Evolutionary conservation across 2,329 filamentous ascomycete species (phyloP).

Genomic region (Penicillium sp.): DNA sequence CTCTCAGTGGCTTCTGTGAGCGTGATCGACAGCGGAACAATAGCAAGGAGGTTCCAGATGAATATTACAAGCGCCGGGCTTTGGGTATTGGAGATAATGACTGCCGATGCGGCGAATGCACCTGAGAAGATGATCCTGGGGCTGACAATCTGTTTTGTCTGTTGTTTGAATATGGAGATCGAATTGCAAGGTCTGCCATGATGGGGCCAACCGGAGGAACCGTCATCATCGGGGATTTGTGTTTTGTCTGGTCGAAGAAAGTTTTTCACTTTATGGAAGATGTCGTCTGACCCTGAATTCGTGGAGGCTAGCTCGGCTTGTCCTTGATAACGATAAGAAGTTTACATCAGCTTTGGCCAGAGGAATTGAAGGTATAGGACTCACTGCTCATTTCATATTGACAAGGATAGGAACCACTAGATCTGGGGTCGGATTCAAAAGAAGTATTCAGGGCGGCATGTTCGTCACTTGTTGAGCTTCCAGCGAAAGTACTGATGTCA

Average conservation of each 20-base stretch:
- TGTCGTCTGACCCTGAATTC: background rate
- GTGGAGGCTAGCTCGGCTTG: conserved; percentile 1
- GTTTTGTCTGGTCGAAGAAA: conserved; percentile 1
- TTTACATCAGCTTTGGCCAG: background rate
- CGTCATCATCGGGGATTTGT: background rate
- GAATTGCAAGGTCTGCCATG: background rate
- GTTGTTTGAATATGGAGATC: conserved; percentile 1
- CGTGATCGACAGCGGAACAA: conserved; percentile 68
- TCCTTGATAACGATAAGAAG: conserved; percentile 1
- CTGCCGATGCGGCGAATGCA: background rate
- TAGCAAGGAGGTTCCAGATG: conserved; percentile 66
- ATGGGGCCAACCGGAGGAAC: background rate
- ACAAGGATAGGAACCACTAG: conserved; percentile 2
- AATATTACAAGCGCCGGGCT: conserved; percentile 43
- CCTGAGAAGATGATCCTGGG: conserved; percentile 1
- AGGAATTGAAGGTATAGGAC: background rate
- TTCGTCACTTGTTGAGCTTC: conserved; percentile 1
- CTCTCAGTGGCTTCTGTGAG: conserved; percentile 70
- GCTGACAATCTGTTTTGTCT: background rate
- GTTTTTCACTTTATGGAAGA: conserved; percentile 4
- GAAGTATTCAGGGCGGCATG: conserved; percentile 1
- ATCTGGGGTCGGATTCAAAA: background rate
- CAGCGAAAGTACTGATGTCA: conserved; percentile 3
- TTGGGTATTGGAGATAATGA: conserved; percentile 1
- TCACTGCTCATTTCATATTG: background rate